phyloP scores from a whole-genome alignment of 768 basidiomycete genomes.

The Leccinum pellstonianum region DNA sequence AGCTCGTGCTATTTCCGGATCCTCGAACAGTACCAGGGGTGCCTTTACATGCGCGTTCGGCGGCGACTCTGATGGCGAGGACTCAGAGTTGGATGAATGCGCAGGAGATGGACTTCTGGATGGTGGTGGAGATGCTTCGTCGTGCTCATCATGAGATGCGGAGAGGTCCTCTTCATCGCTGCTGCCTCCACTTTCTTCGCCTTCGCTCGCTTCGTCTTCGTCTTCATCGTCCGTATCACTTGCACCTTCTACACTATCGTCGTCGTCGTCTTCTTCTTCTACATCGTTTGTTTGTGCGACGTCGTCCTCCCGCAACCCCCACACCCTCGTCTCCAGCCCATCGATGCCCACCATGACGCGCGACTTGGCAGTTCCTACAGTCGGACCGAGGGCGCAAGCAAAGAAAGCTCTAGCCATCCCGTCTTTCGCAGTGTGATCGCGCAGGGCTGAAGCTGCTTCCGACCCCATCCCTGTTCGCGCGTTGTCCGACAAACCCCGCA shows the following conservation, averaged over 20 bases:
- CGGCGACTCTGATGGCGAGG: slow-evolving; percentile 28
- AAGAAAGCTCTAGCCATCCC: slow-evolving; percentile 46
- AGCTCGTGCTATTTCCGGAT: slow-evolving; percentile 33
- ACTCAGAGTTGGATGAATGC: slow-evolving; percentile 18
- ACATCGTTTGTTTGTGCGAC: slow-evolving; percentile 30
- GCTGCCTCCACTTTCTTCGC: slow-evolving; percentile 2
- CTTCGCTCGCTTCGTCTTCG: slow-evolving; percentile 7
- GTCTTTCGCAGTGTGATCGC: slow-evolving; percentile 1
- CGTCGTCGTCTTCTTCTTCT: background rate
- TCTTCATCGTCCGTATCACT: slow-evolving; percentile 4
- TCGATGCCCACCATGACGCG: slow-evolving; percentile 63
- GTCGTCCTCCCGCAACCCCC: slow-evolving; percentile 23
- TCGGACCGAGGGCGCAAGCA: slow-evolving; percentile 65
- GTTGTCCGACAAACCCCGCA: slow-evolving; percentile 13
- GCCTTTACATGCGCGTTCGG: background rate
- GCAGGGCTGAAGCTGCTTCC: background rate
- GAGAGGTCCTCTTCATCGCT: slow-evolving; percentile 12
- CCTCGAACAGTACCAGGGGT: slow-evolving; percentile 23
- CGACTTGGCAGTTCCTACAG: slow-evolving; percentile 57
- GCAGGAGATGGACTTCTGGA: slow-evolving; percentile 29
- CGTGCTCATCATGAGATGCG: slow-evolving; percentile 8
- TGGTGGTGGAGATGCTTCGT: slow-evolving; percentile 13
- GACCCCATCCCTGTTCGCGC: background rate
- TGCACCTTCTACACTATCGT: background rate
- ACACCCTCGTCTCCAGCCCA: slow-evolving; percentile 51